Evolutionary conservation across 495 filamentous ascomycete genomes (phyloP).

Genomic region (Choiromyces venosus): DNA sequence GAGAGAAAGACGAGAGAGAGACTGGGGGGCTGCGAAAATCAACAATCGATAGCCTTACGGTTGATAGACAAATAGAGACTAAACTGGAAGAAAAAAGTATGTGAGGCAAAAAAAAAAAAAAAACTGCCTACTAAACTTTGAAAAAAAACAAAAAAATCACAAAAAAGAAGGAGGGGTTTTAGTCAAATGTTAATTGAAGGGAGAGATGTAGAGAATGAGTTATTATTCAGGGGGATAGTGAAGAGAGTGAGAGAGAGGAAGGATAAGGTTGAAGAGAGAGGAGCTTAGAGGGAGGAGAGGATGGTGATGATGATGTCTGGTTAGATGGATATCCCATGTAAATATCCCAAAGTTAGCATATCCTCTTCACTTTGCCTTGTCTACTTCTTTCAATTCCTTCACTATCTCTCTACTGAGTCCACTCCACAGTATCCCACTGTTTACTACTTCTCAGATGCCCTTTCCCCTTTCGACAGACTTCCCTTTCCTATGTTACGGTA

Average conservation of each 20-base stretch:
- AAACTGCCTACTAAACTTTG: no score
- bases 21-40: neutral
- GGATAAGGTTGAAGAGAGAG: conserved; percentile 8
- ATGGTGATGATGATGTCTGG: neutral
- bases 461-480: neutral
- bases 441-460: no score
- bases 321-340: conserved; percentile 11
- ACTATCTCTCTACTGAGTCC: conserved; percentile 8
- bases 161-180: neutral
- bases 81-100: neutral
- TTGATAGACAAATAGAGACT: neutral
- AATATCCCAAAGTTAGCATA: conserved; percentile 15
- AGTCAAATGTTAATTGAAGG: neutral
- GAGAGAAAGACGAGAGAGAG: conserved; percentile 16
- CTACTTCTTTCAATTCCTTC: conserved; percentile 19
- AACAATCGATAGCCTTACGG: neutral
- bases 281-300: neutral
- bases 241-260: conserved; percentile 9
- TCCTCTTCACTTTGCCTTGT: conserved; percentile 11
- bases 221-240: neutral
- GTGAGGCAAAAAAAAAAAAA: neutral
- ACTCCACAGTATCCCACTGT: no score
- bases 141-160: neutral
- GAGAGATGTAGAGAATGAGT: neutral
- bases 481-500: neutral